These are phyloP conservation scores for Scedosporium minutisporum DNA, from an alignment of 2,329 filamentous ascomycete genomes.

Conservation along the genomic window DNA sequence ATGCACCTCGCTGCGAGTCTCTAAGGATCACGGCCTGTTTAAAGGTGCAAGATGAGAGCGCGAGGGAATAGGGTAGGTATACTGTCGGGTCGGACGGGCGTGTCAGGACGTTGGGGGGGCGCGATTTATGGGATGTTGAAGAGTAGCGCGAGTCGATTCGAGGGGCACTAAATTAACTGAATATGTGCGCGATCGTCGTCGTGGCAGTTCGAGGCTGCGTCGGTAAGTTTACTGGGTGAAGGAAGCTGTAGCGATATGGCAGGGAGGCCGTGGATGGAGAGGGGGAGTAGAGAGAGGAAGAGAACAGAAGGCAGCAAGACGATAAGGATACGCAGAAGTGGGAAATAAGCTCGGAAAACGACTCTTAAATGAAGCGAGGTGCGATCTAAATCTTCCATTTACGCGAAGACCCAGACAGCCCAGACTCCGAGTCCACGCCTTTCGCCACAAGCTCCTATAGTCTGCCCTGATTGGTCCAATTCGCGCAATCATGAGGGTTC, in stretches of 20 bases:
- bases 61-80: neutral
- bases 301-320: neutral
- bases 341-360: neutral
- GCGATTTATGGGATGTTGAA: neutral
- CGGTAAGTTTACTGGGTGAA: no score
- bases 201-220: no score
- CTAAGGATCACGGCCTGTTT: slow-evolving; percentile 80
- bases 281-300: neutral
- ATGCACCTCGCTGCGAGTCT: slow-evolving; percentile 83
- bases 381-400: neutral
- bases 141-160: neutral
- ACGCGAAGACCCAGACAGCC: neutral
- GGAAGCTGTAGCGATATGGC: no score
- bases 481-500: no score
- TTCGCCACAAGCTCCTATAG: no score
- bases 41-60: slow-evolving; percentile 50
- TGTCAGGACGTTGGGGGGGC: neutral
- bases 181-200: no score
- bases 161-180: neutral
- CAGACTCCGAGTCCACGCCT: no score
- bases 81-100: neutral
- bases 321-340: neutral
- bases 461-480: no score
- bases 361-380: neutral
- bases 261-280: neutral